Base-by-base conservation (phyloP, 2,329 filamentous ascomycete species). In the Neofusicoccum cordaticola region DNA sequence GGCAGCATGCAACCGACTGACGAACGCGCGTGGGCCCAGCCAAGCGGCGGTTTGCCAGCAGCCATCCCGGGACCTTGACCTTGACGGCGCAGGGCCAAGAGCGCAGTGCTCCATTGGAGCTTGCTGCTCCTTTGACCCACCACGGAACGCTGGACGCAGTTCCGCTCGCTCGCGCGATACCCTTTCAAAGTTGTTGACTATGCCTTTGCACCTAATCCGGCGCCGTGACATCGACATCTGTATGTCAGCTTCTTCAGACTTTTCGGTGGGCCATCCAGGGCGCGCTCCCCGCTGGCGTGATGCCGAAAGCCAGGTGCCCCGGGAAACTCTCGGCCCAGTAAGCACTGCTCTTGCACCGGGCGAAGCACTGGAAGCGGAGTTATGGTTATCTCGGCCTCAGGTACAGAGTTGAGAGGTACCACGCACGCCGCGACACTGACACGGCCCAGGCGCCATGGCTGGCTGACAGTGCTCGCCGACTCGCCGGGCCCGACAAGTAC, bases 181-280 rank as follows among this genome's bases (percentile, higher is more conserved):
- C 56, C 27, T 47, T 60, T 60, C 2, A 31, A 60, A 6, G n/a
- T 34, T 44, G 39, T 57, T 57, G 52, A 34, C 52, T 44, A 12
- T 34, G 48, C 48, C 19, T 13, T 15, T 31, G 4, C 47, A 34
- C 47, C 47, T 6, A 42, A 22, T 41, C 11, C 19, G 31, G 3
- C 37, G 17, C n/a, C 17, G 19, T 22, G 19, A 22, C 19, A 22
- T 22, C 19, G 19, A 22, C 19, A 15, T 31, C 17, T 57, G 41
- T 47, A 60, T 47, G 56, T 60, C 56, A 60, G 56, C 56, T 47
- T 60, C 56, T 60, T 60, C 56, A 60, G 6, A 44, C 39, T 42
- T 19, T 9, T 9, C 35, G 3, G 3, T n/a, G 31, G 15, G 7
- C 3, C 3, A 39, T 5, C 35, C 34, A 31, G 27, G 27, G 27